Base-by-base conservation (phyloP, 176 grass and related monocot genomes). In the Hordeum marinum region DNA sequence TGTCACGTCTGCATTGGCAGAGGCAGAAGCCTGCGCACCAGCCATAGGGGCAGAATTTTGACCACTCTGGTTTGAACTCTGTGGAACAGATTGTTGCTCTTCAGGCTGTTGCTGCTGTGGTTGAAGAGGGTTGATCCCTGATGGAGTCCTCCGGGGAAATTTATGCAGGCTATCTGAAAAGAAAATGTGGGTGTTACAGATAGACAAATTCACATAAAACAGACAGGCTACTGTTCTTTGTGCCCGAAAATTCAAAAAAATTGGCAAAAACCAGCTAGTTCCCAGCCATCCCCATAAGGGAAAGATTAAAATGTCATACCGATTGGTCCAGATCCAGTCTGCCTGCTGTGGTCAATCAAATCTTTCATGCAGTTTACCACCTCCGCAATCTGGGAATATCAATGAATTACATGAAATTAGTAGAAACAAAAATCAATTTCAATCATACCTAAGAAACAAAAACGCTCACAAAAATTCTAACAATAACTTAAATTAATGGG, bases 361-460 rank as follows among this genome's bases (percentile, higher is more conserved):
- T 98, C 96, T 77, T 98, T 98, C 96, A 98, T 98, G 78, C 96
- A 93, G 58, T 98, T 98, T 21, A 98, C 96, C 74, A 98, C 96
- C 82, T 98, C 96, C 14, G 96, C 94, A 70, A 98, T 98, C 96
- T 98, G 83, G 46, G 84, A 66, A 42, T 81, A 89, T 75, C 45
- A 86, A 68, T 79, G 57, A 81, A 70, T 48, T 35, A 31, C 68
- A 76, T 50, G 57, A 86, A 82, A 85, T 48, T 77, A 76, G 15
- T 83, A 31, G 78, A 25, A 75, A 81, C 39, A 75, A 85, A 11
- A 84, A 63, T 36, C 21, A 80, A 80, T 15, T n/a, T 10, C 8
- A 65, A 84, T 58, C 59, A 35, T 25, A 24, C 52, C 63, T 27
- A 82, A 13, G 71, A 39, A 66, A 52, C 6, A 13, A 0, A 9